A percentile compares a stretch with the other conserved stretches of the same genome.
Conservation (phyloP, 768 basidiomycete genomes). For the Hydnomerulius pinastri region DNA sequence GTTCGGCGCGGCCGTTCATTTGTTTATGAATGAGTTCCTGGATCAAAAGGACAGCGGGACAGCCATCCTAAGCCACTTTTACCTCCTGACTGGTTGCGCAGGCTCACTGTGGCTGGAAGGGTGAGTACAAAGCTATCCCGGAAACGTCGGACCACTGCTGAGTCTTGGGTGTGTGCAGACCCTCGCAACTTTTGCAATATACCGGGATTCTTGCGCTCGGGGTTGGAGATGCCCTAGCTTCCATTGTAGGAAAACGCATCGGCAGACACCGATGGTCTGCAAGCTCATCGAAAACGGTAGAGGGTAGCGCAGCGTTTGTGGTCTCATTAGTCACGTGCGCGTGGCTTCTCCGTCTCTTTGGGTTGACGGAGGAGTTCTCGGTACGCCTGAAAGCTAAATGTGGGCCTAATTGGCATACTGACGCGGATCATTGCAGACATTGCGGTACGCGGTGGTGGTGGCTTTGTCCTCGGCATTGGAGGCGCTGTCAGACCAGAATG, state of each 20-base stretch:
- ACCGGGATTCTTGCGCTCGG: conserved; percentile 90
- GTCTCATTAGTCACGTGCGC: conserved; percentile 69
- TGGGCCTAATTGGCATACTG: conserved; percentile 13
- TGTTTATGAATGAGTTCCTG: conserved; percentile 97
- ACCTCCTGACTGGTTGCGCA: conserved; percentile 93
- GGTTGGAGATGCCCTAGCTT: conserved; percentile 93
- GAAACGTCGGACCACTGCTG: conserved; percentile 2
- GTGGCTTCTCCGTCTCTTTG: conserved; percentile 68
- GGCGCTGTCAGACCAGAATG: conserved; percentile 93
- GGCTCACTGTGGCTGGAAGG: conserved; percentile 95
- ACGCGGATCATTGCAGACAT: conserved; percentile 47
- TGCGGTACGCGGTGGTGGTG: conserved; percentile 65
- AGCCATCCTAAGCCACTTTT: conserved; percentile 97
- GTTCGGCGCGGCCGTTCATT: conserved; percentile 87
- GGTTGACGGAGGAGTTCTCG: conserved; percentile 73
- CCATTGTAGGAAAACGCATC: conserved; percentile 84
- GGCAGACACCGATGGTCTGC: conserved; percentile 86
- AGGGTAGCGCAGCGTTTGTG: conserved; percentile 86
- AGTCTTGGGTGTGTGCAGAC: conserved; percentile 30
- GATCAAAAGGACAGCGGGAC: conserved; percentile 95
- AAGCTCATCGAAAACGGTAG: conserved; percentile 83
- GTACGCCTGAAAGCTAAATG: conserved; percentile 45
- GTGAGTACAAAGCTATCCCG: conserved; percentile 43
- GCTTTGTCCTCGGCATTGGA: conserved; percentile 76
- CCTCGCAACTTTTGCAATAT: conserved; percentile 58